Evolutionary conservation across 169 alveolate species (phyloP).

Genomic region (Plasmodium gaboni): DNA sequence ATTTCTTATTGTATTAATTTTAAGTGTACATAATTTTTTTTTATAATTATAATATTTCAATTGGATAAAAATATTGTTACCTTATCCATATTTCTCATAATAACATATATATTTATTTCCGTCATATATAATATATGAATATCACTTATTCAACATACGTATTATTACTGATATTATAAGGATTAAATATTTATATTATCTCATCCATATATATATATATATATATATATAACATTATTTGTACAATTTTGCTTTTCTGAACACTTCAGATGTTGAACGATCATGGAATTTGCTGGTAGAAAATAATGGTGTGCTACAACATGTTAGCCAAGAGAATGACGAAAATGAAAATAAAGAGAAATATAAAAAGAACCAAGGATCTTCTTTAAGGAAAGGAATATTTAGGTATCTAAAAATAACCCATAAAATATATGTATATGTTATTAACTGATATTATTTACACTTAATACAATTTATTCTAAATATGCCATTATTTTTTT

Average conservation of each 20-base stretch:
- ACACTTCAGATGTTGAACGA: slow-evolving; percentile 80
- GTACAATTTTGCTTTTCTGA: too few species aligned
- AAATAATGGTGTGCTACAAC: slow-evolving; percentile 85
- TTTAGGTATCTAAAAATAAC: slow-evolving; percentile 77
- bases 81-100: too few species aligned
- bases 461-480: neutral
- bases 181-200: too few species aligned
- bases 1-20: neutral
- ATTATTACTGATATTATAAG: too few species aligned
- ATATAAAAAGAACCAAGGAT: slow-evolving; percentile 13
- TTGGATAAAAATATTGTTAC: neutral
- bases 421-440: neutral
- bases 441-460: neutral
- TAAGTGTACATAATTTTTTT: neutral
- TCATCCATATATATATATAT: neutral
- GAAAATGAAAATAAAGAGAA: slow-evolving; percentile 55
- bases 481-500: neutral
- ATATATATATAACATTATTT: neutral
- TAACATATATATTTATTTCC: too few species aligned
- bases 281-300: slow-evolving; percentile 87
- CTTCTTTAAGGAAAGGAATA: slow-evolving; percentile 78
- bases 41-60: neutral
- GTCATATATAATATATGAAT: too few species aligned
- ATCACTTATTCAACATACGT: too few species aligned
- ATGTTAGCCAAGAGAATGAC: slow-evolving; percentile 73